phyloP scores from a whole-genome alignment of 108 stramenopile genomes.

The Cylindrotheca fusiformis region DNA sequence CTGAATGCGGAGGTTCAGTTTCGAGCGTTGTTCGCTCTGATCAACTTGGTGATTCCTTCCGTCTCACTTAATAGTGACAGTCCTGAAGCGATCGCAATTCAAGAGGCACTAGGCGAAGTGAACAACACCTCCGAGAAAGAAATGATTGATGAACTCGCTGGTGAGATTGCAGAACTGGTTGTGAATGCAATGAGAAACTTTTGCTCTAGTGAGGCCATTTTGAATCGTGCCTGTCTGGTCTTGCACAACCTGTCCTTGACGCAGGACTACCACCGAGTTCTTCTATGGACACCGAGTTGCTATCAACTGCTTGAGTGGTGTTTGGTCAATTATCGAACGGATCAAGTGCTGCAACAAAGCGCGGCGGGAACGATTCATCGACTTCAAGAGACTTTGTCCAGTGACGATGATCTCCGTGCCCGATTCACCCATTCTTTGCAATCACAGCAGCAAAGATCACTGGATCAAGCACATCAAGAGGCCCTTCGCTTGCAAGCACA shows the following conservation, averaged over 20 bases:
- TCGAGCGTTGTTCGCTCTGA: conserved; percentile 89
- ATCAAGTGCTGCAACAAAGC: conserved; percentile 84
- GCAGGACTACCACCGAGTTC: conserved; percentile 64
- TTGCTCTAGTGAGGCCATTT: conserved; percentile 82
- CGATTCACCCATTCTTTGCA: conserved; percentile 36
- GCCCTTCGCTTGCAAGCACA: conserved; percentile 18
- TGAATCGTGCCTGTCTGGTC: conserved; percentile 91
- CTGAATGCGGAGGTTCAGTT: conserved; percentile 89
- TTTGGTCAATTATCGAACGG: conserved; percentile 73
- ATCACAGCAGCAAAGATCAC: conserved; percentile 37
- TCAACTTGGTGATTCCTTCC: conserved; percentile 84
- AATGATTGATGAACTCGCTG: conserved; percentile 75
- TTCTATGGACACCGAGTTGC: conserved; percentile 83
- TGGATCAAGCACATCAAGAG: conserved; percentile 36
- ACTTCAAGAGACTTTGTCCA: conserved; percentile 44
- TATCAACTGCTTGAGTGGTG: conserved; percentile 89
- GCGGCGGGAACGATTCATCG: conserved; percentile 80
- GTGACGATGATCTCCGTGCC: conserved; percentile 28
- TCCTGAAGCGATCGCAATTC: background rate
- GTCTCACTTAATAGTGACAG: background rate
- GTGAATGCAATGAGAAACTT: conserved; percentile 87
- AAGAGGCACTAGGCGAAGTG: conserved; percentile 9
- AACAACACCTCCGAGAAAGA: conserved; percentile 25
- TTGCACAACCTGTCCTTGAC: conserved; percentile 89
- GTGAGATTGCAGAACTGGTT: conserved; percentile 70